Percentiles rank a stretch among this genome's conserved stretches.
Conservation (phyloP, 2,329 filamentous ascomycete species). For the Venturia asperata region DNA sequence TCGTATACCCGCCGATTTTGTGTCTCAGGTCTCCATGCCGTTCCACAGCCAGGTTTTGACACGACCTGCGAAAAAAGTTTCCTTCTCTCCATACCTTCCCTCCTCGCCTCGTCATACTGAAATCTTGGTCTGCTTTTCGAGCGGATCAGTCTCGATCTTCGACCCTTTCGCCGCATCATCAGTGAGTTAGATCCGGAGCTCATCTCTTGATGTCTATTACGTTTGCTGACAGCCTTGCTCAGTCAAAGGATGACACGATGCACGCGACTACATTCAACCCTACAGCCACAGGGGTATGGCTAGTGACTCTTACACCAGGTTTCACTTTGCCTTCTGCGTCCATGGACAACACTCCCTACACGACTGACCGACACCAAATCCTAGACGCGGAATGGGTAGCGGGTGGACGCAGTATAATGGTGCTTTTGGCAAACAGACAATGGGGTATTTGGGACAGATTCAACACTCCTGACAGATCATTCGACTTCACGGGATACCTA, state of each 20-base stretch:
- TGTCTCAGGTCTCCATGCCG: slow-evolving; percentile 34
- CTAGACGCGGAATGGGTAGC: slow-evolving; percentile 43
- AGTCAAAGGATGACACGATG: neutral
- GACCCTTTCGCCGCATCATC: slow-evolving; percentile 39
- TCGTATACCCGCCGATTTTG: slow-evolving; percentile 27
- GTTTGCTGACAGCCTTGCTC: neutral
- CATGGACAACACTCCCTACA: slow-evolving; percentile 26
- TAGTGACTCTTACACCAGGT: slow-evolving; percentile 24
- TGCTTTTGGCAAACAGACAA: slow-evolving; percentile 43
- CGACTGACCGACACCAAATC: slow-evolving; percentile 39
- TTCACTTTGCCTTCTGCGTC: neutral
- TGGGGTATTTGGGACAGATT: slow-evolving; percentile 47
- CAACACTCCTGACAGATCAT: slow-evolving; percentile 28
- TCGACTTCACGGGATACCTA: slow-evolving; percentile 33
- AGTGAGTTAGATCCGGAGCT: neutral
- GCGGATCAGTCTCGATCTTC: slow-evolving; percentile 52
- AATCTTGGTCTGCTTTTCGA: slow-evolving; percentile 48
- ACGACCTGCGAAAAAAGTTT: slow-evolving; percentile 43
- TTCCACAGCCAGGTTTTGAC: slow-evolving; percentile 43
- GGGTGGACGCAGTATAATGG: slow-evolving; percentile 40
- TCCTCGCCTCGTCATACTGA: slow-evolving; percentile 48
- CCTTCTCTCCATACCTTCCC: slow-evolving; percentile 48
- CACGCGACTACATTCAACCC: slow-evolving; percentile 21
- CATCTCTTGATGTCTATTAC: slow-evolving; percentile 21
- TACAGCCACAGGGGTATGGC: slow-evolving; percentile 25